Percentiles rank a stretch among this genome's conserved stretches.
These are phyloP conservation scores for Hymenoscyphus salicellus DNA, from an alignment of 2,329 filamentous ascomycete species.

Conservation along the genomic window DNA sequence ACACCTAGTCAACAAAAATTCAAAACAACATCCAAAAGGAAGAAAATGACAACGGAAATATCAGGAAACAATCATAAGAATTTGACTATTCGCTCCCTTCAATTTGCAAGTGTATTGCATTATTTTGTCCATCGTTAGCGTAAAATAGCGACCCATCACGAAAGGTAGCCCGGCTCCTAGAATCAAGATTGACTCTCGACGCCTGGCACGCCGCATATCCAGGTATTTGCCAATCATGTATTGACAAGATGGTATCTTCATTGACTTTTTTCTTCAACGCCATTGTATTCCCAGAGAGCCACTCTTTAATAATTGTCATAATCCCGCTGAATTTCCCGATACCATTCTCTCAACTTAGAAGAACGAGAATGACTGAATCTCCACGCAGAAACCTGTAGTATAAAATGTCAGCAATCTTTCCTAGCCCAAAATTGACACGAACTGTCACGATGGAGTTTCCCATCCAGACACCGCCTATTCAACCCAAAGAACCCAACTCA, in stretches of 20 bases:
- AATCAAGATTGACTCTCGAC: not conserved
- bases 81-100: not conserved
- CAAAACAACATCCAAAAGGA: too few species aligned
- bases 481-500: conserved; percentile 44
- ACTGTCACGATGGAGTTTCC: not conserved
- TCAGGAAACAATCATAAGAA: too few species aligned
- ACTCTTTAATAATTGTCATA: conserved; percentile 22
- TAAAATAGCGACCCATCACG: not conserved
- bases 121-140: not conserved
- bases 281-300: conserved; percentile 27
- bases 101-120: not conserved
- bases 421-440: not conserved
- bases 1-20: too few species aligned
- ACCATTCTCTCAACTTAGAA: conserved; percentile 34
- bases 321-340: conserved; percentile 15
- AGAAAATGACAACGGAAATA: too few species aligned
- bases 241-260: conserved; percentile 23
- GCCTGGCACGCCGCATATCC: conserved; percentile 5
- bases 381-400: conserved; percentile 37
- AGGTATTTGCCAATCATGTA: not conserved
- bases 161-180: not conserved
- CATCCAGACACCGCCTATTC: not conserved
- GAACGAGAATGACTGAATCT: conserved; percentile 38
- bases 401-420: conserved; percentile 10
- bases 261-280: conserved; percentile 32